Conservation (phyloP, 192 early-diverging fungal genomes). For the Coemansia sp. region DNA sequence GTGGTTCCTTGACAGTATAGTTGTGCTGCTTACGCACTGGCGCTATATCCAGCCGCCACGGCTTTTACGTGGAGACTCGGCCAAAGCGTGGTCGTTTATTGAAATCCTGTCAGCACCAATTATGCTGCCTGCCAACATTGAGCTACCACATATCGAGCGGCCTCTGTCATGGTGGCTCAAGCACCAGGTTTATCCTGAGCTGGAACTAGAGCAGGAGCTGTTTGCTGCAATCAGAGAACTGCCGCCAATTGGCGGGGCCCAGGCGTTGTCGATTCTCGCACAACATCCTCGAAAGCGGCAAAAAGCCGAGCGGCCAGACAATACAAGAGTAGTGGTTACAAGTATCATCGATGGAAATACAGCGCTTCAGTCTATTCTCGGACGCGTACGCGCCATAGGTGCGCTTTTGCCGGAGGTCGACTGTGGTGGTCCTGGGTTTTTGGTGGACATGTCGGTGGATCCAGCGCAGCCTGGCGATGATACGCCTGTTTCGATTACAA, state of each 20-base stretch:
- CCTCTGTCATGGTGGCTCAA: slow-evolving; percentile 38
- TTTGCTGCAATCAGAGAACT: slow-evolving; percentile 7
- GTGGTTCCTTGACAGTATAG: slow-evolving; percentile 21
- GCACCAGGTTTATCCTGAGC: slow-evolving; percentile 24
- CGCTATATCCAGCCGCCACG: slow-evolving; percentile 22
- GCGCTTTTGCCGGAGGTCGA: slow-evolving; percentile 3
- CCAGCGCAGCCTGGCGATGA: not conserved
- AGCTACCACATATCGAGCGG: not conserved
- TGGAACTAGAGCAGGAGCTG: slow-evolving; percentile 16
- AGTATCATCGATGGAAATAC: not conserved
- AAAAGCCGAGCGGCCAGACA: not conserved
- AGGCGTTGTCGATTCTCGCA: slow-evolving; percentile 7
- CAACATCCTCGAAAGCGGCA: slow-evolving; percentile 1
- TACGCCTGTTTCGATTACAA: slow-evolving; percentile 1
- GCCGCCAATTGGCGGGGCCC: slow-evolving; percentile 6
- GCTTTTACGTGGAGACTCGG: slow-evolving; percentile 5
- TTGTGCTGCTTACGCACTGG: slow-evolving; percentile 35
- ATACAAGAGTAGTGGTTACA: not conserved
- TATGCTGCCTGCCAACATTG: slow-evolving; percentile 8
- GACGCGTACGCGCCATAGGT: slow-evolving; percentile 21
- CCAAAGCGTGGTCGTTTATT: slow-evolving; percentile 22
- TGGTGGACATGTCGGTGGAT: slow-evolving; percentile 19
- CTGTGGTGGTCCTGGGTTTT: slow-evolving; percentile 11
- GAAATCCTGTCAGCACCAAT: slow-evolving; percentile 31
- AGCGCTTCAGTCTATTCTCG: slow-evolving; percentile 11